phyloP scores from a whole-genome alignment of 2,329 filamentous ascomycete genomes.

The Byssoonygena ceratinophila region DNA sequence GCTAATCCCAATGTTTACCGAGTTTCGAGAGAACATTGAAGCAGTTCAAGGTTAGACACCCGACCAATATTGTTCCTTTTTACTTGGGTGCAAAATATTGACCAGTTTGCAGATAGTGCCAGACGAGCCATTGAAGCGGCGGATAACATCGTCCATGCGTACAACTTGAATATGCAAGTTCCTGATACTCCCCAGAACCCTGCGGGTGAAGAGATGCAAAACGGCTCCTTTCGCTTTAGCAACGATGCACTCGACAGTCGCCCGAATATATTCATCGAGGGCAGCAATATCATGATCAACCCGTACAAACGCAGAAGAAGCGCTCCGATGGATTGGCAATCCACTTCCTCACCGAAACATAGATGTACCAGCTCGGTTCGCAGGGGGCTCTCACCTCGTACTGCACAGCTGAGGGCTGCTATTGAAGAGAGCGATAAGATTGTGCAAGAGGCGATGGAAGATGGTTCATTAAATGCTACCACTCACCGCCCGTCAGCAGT shows the following conservation, averaged over 20 bases:
- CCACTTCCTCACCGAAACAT: slow-evolving; percentile 29
- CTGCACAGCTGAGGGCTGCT: slow-evolving; percentile 33
- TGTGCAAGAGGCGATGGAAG: slow-evolving; percentile 30
- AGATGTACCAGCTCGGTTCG: slow-evolving; percentile 26
- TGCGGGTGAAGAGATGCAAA: slow-evolving; percentile 28
- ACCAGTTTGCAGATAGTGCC: slow-evolving; percentile 48
- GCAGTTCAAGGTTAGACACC: slow-evolving; percentile 50
- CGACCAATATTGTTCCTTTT: background rate
- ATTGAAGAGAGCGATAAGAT: slow-evolving; percentile 36
- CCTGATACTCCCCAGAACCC: slow-evolving; percentile 50
- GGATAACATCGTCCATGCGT: slow-evolving; percentile 65
- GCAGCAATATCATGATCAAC: slow-evolving; percentile 35
- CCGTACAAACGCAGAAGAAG: slow-evolving; percentile 39
- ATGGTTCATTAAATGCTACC: slow-evolving; percentile 29
- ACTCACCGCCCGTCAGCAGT: slow-evolving; percentile 27
- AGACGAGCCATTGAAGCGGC: slow-evolving; percentile 61
- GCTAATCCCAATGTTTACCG: slow-evolving; percentile 48
- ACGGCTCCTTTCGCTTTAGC: slow-evolving; percentile 20
- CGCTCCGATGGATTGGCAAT: slow-evolving; percentile 29
- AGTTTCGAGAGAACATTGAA: slow-evolving; percentile 59
- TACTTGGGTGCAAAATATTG: background rate
- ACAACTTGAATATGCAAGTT: slow-evolving; percentile 64
- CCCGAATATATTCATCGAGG: slow-evolving; percentile 35
- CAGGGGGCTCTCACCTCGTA: slow-evolving; percentile 31
- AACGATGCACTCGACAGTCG: slow-evolving; percentile 26